These are phyloP conservation scores for Alternaria ethzedia DNA, from an alignment of 2,329 filamentous ascomycete genomes.

Conservation along the genomic window DNA sequence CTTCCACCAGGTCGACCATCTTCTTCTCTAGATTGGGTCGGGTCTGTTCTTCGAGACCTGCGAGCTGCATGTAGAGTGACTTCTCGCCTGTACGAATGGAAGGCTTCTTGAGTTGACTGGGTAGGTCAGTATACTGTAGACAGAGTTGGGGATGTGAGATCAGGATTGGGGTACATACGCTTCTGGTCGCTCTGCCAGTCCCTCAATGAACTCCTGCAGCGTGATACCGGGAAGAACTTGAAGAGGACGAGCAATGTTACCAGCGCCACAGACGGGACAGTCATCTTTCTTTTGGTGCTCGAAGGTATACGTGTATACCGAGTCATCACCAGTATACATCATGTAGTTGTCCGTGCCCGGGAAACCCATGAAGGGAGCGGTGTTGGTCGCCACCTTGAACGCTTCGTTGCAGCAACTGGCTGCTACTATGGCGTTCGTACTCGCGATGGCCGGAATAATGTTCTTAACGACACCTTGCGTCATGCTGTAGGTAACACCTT, in stretches of 20 bases:
- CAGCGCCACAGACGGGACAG: constrained; percentile 84
- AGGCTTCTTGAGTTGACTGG: constrained; percentile 84
- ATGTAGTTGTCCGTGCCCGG: constrained; percentile 84
- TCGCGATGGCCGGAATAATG: constrained; percentile 97
- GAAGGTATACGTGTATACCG: constrained; percentile 97
- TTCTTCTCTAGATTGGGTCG: constrained; percentile 81
- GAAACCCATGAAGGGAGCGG: constrained; percentile 78
- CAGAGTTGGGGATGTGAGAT: background rate
- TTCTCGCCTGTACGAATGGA: constrained; percentile 81
- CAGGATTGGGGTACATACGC: constrained; percentile 54
- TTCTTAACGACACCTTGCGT: constrained; percentile 99
- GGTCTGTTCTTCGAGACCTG: constrained; percentile 82
- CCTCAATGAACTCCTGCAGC: constrained; percentile 83
- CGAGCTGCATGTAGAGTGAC: constrained; percentile 90
- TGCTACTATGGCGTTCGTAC: constrained; percentile 95
- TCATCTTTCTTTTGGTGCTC: constrained; percentile 92
- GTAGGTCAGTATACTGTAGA: background rate
- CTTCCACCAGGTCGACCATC: constrained; percentile 74
- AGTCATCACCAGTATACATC: constrained; percentile 98
- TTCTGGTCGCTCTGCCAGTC: constrained; percentile 81
- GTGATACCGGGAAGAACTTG: constrained; percentile 73
- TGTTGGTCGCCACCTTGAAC: constrained; percentile 86
- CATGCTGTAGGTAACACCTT: constrained; percentile 91
- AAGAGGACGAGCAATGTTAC: constrained; percentile 75
- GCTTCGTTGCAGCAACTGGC: constrained; percentile 97